A percentile compares a stretch with the other conserved stretches of the same genome.
phyloP scores from a whole-genome alignment of 2,329 filamentous ascomycete genomes.

The Cadophora malorum region DNA sequence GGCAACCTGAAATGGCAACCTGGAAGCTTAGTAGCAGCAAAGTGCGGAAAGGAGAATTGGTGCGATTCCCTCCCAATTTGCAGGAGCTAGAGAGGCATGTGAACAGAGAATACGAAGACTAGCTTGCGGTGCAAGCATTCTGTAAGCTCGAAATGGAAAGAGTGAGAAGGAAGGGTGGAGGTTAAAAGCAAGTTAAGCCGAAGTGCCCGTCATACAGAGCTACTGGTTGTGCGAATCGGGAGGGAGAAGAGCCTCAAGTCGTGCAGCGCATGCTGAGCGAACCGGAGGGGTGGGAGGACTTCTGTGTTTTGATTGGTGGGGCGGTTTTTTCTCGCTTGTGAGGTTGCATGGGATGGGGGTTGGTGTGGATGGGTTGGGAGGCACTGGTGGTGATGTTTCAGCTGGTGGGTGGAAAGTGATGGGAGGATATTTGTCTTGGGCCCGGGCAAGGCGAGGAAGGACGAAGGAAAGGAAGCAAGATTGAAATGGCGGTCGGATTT shows the following conservation, averaged over 20 bases:
- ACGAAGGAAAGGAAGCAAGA: neutral
- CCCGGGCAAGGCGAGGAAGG: neutral
- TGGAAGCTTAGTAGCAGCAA: neutral
- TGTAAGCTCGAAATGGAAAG: neutral
- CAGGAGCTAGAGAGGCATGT: neutral
- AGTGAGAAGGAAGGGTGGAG: neutral
- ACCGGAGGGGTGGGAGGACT: slow-evolving; percentile 25
- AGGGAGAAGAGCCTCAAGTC: slow-evolving; percentile 29
- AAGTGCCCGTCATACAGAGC: neutral
- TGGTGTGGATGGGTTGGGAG: neutral
- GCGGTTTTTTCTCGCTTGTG: neutral
- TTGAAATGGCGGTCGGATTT: too few relatives aligned
- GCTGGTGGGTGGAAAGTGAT: neutral
- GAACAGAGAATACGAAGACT: neutral
- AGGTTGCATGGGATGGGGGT: neutral
- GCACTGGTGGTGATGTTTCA: neutral
- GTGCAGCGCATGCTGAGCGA: slow-evolving; percentile 22
- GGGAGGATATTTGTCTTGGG: neutral
- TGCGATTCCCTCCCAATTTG: neutral
- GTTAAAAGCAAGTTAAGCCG: neutral
- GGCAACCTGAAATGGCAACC: neutral
- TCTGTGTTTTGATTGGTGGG: slow-evolving; percentile 25
- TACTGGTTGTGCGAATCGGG: slow-evolving; percentile 6
- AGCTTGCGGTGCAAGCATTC: neutral
- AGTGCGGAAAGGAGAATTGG: neutral